Conservation (phyloP, 495 filamentous ascomycete genomes). For the Podospora pseudocomata region DNA sequence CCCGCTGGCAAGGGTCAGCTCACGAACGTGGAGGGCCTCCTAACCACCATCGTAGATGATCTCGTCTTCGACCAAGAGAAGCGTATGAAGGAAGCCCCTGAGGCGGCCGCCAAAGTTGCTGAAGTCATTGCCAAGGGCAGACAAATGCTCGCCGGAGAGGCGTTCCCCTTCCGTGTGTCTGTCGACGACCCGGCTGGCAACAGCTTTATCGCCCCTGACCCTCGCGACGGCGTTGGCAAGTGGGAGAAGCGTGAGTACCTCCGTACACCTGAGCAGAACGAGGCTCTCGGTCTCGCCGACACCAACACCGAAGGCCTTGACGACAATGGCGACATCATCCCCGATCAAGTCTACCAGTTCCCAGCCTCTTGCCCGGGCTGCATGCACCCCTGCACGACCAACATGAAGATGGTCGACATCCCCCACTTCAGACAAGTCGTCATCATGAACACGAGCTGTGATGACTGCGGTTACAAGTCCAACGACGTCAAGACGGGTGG, state of each 20-base stretch:
- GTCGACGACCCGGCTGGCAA: slow-evolving; percentile 95
- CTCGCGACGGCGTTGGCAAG: slow-evolving; percentile 69
- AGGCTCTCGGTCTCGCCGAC: slow-evolving; percentile 62
- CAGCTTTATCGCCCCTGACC: slow-evolving; percentile 89
- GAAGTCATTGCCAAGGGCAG: slow-evolving; percentile 65
- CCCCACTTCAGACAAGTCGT: slow-evolving; percentile 95
- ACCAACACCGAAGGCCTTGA: slow-evolving; percentile 36
- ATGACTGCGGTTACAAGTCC: slow-evolving; percentile 86
- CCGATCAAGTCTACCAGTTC: slow-evolving; percentile 85
- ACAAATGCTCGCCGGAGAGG: slow-evolving; percentile 67
- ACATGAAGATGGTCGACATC: slow-evolving; percentile 95
- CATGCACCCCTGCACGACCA: slow-evolving; percentile 71
- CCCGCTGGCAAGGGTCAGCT: slow-evolving; percentile 84
- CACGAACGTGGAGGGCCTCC: slow-evolving; percentile 85
- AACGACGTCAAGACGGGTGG: slow-evolving; percentile 98
- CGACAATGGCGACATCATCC: slow-evolving; percentile 73
- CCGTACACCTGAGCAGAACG: slow-evolving; percentile 80
- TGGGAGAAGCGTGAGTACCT: slow-evolving; percentile 78
- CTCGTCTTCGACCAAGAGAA: slow-evolving; percentile 70
- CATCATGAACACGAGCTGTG: slow-evolving; percentile 83
- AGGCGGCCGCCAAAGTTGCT: slow-evolving; percentile 70
- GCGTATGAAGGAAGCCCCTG: slow-evolving; percentile 67
- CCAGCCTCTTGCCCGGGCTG: slow-evolving; percentile 90
- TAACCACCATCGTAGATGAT: slow-evolving; percentile 70
- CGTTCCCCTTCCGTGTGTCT: slow-evolving; percentile 81